Percentiles rank a stretch among this genome's conserved stretches.
Evolutionary conservation across 495 filamentous ascomycete species (phyloP).

Genomic region (Halenospora varia): DNA sequence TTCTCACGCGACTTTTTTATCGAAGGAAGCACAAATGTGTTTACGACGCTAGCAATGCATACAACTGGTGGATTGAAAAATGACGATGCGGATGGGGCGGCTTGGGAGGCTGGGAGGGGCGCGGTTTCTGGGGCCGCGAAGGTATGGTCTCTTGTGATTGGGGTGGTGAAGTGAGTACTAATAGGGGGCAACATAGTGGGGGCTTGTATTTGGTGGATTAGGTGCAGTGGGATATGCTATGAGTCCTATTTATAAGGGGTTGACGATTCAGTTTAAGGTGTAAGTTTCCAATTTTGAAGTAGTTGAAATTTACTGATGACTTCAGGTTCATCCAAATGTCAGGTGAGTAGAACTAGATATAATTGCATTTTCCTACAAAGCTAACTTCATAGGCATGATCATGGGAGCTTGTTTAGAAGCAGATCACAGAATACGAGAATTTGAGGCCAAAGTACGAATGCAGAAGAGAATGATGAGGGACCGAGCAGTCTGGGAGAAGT

Average conservation of each 20-base stretch:
- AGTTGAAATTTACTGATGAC: background rate
- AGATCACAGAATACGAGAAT: conserved; percentile 67
- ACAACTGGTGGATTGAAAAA: conserved; percentile 33
- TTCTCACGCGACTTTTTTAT: conserved; percentile 6
- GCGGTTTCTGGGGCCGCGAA: conserved; percentile 56
- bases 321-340: conserved; percentile 78
- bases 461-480: conserved; percentile 59
- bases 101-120: conserved; percentile 58
- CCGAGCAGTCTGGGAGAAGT: conserved; percentile 55
- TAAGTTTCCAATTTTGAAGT: conserved; percentile 35
- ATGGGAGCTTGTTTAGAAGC: conserved; percentile 81
- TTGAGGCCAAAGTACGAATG: conserved; percentile 58
- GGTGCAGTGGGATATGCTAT: conserved; percentile 52
- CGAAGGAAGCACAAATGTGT: background rate
- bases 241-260: conserved; percentile 71
- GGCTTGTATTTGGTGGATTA: conserved; percentile 48
- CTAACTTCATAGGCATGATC: conserved; percentile 53
- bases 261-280: conserved; percentile 90
- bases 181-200: conserved; percentile 45
- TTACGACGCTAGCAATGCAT: conserved; percentile 6
- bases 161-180: background rate
- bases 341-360: no score
- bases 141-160: conserved; percentile 25
- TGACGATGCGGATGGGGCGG: conserved; percentile 55
- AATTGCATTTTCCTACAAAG: no score